Evolutionary conservation across 768 basidiomycete genomes (phyloP).

Genomic region (Suillus spraguei): DNA sequence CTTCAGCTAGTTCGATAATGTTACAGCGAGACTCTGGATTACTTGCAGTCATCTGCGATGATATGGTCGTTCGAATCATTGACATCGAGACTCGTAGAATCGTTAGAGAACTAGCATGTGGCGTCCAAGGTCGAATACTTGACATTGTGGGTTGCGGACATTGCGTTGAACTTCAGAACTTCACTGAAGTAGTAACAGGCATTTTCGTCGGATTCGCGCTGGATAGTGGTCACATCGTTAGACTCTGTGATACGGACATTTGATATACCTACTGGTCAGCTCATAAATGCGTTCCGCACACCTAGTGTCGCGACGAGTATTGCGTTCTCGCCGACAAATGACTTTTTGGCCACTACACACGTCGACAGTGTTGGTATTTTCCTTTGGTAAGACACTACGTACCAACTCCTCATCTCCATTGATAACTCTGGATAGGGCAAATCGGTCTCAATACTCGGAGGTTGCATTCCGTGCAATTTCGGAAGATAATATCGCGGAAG

Average conservation of each 20-base stretch:
- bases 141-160: slow-evolving; percentile 68
- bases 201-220: slow-evolving; percentile 94
- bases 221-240: slow-evolving; percentile 86
- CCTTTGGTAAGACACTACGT: slow-evolving; percentile 68
- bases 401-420: slow-evolving; percentile 7
- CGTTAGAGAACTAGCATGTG: slow-evolving; percentile 82
- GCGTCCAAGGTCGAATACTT: slow-evolving; percentile 82
- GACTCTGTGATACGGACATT: slow-evolving; percentile 95
- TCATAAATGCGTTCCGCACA: slow-evolving; percentile 92
- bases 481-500: slow-evolving; percentile 72
- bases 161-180: slow-evolving; percentile 10
- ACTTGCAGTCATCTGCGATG: slow-evolving; percentile 83
- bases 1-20: slow-evolving; percentile 66
- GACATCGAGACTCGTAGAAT: slow-evolving; percentile 89
- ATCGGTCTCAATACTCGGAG: slow-evolving; percentile 91
- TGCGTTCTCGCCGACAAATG: slow-evolving; percentile 91
- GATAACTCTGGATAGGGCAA: slow-evolving; percentile 62
- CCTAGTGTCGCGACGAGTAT: slow-evolving; percentile 87
- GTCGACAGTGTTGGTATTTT: slow-evolving; percentile 93
- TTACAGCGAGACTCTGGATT: slow-evolving; percentile 87
- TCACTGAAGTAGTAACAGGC: slow-evolving; percentile 49
- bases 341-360: slow-evolving; percentile 95
- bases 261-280: slow-evolving; percentile 88
- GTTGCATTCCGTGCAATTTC: slow-evolving; percentile 79
- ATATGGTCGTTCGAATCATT: slow-evolving; percentile 79